Evolutionary conservation across 495 filamentous ascomycete species (phyloP).

Genomic region (Massariosphaeria phaeospora): DNA sequence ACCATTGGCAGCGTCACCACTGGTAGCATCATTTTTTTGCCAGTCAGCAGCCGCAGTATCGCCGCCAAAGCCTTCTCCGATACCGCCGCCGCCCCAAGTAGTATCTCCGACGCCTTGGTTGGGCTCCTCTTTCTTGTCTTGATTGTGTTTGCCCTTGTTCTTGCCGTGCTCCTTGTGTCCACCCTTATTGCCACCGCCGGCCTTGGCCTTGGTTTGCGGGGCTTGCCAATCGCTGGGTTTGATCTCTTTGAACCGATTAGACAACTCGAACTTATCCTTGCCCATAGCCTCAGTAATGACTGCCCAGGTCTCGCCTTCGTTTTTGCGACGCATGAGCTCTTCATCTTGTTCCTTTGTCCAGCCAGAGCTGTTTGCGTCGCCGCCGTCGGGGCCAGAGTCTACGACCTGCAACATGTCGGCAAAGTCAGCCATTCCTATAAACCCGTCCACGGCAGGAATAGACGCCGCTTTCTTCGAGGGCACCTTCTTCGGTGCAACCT

Average conservation of each 20-base stretch:
- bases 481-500: too few relatives aligned
- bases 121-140: slow-evolving; percentile 8
- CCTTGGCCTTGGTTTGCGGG: slow-evolving; percentile 11
- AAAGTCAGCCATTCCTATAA: too few relatives aligned
- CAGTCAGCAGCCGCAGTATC: neutral
- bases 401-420: neutral
- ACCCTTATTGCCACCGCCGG: neutral
- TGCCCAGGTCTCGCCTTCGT: slow-evolving; percentile 17
- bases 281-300: slow-evolving; percentile 16
- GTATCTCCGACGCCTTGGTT: neutral
- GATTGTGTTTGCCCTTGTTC: neutral
- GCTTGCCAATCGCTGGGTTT: slow-evolving; percentile 25
- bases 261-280: slow-evolving; percentile 12
- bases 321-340: slow-evolving; percentile 26
- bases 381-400: neutral
- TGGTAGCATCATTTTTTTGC: too few relatives aligned
- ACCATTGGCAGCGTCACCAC: neutral
- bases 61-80: neutral
- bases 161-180: slow-evolving; percentile 2
- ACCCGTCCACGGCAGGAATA: too few relatives aligned
- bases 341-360: slow-evolving; percentile 30
- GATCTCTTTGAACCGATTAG: slow-evolving; percentile 27
- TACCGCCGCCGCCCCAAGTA: neutral
- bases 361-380: slow-evolving; percentile 1
- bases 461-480: too few relatives aligned